Conservation (phyloP, 768 basidiomycete genomes). For the Suillus lakei region DNA sequence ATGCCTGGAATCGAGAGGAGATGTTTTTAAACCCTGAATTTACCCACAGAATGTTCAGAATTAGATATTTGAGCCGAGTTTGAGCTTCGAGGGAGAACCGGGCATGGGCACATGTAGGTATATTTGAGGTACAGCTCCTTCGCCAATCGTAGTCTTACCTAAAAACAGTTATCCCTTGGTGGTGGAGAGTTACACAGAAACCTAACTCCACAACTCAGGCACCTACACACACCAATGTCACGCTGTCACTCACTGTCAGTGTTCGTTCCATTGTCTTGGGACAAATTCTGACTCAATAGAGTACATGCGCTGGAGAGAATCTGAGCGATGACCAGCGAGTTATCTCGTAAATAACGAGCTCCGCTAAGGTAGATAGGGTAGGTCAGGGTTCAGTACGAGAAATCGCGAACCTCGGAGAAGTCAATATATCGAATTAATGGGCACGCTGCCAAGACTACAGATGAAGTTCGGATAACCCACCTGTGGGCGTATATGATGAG, state of each 20-base stretch:
- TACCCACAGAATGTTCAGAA: not conserved
- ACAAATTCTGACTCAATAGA: not conserved
- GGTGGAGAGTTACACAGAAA: slow-evolving; percentile 4
- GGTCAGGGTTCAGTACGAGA: not conserved
- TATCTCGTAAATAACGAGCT: not conserved
- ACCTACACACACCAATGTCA: slow-evolving; percentile 3
- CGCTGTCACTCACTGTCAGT: not conserved
- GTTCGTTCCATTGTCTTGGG: not conserved
- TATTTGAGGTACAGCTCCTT: slow-evolving; percentile 1
- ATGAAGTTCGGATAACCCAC: not conserved
- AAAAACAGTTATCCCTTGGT: not conserved
- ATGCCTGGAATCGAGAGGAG: not conserved
- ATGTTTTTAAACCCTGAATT: slow-evolving; percentile 1
- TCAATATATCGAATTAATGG: not conserved
- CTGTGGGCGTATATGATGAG: not conserved
- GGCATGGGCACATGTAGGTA: slow-evolving; percentile 3
- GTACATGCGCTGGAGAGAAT: not conserved
- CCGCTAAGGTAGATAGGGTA: not conserved
- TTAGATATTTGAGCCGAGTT: slow-evolving; percentile 1
- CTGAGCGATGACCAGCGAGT: not conserved
- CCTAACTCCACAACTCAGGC: slow-evolving; percentile 2
- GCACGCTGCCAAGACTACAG: not conserved
- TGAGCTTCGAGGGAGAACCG: slow-evolving; percentile 1
- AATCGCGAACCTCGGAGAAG: not conserved
- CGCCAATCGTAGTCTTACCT: slow-evolving; percentile 1